Base-by-base conservation (phyloP, 2,329 filamentous ascomycete species). In the Thermothelomyces thermophilus region DNA sequence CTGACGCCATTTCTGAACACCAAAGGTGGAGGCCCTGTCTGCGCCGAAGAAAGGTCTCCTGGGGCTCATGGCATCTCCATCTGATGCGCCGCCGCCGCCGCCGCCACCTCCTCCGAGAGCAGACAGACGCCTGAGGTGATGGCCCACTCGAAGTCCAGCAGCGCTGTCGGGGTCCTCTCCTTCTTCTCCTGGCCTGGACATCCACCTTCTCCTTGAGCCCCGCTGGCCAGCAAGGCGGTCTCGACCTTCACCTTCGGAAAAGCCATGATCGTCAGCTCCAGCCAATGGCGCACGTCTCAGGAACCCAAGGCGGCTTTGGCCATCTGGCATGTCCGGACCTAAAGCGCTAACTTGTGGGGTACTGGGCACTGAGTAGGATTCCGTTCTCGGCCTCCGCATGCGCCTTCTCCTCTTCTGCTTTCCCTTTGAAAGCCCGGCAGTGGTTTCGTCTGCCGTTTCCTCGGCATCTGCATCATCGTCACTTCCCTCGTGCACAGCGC, bases 1-100 rank as follows among this genome's bases (percentile, higher is more conserved):
- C 63, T 94, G 87, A 56, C 84, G 84, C 93, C 93, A 98, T 71
- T 87, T 89, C 61, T 91, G 86, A 16, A 82, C 89, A 61, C 80
- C 80, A 62, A 86, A 83, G 14, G 84, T 89, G 2, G 84, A 80
- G 20, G 85, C 82, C 58, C 85, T 76, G 56, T 90, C 86, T 24
- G 79, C 70, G 16, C 72, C 72, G 59, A 87, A 77, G 60, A 81
- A 77, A 6, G 78, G 73, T 17, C 80, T 69, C 56, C 70, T 72
- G 3, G 78, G 76, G 7, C 74, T 75, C 48, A 80, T 73, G 13
- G 76, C 75, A 58, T 84, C 77, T 17, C 79, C 76, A 52, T 85
- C 82, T 10, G 84, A 85, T 37, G 75, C 69, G 53, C 81, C 71
- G 28, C 75, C 79, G n/a, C 80, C 79, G 14, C 46, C 33, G 33